phyloP scores from a whole-genome alignment of 2,329 filamentous ascomycete species.

The Colletotrichum gloeosporioides region DNA sequence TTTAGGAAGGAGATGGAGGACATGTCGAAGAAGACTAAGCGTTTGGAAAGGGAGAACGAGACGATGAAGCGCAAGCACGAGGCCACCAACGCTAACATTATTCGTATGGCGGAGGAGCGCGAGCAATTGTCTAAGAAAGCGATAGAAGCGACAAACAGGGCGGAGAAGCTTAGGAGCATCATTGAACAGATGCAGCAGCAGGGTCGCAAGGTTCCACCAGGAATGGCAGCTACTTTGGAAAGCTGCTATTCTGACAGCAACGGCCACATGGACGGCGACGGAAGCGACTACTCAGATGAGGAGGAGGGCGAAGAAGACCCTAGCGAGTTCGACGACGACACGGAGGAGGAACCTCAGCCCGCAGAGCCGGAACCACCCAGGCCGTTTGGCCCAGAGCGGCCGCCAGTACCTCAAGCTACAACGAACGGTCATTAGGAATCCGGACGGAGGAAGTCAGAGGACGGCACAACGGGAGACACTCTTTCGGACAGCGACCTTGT shows the following conservation, averaged over 20 bases:
- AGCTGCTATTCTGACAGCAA: conserved; percentile 61
- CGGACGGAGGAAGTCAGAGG: conserved; percentile 12
- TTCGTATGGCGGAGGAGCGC: conserved; percentile 96
- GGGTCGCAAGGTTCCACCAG: conserved; percentile 77
- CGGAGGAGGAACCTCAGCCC: conserved; percentile 53
- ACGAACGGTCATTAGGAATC: conserved; percentile 50
- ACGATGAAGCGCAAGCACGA: conserved; percentile 91
- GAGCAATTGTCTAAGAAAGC: conserved; percentile 79
- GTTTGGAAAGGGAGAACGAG: conserved; percentile 95
- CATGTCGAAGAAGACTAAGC: conserved; percentile 99
- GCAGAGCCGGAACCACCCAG: conserved; percentile 40
- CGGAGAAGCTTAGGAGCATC: conserved; percentile 89
- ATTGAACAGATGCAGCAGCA: conserved; percentile 97
- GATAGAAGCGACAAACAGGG: conserved; percentile 64
- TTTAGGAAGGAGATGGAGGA: conserved; percentile 99
- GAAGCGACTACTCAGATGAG: conserved; percentile 70
- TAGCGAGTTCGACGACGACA: conserved; percentile 69
- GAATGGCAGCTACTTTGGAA: conserved; percentile 65
- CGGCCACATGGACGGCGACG: conserved; percentile 56
- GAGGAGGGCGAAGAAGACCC: conserved; percentile 66
- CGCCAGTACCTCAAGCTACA: conserved; percentile 41
- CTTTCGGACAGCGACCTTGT: neutral
- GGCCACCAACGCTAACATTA: conserved; percentile 90
- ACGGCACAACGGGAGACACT: neutral
- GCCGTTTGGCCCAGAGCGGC: conserved; percentile 54